Base-by-base conservation (phyloP, 768 basidiomycete genomes). In the Russula sp. region DNA sequence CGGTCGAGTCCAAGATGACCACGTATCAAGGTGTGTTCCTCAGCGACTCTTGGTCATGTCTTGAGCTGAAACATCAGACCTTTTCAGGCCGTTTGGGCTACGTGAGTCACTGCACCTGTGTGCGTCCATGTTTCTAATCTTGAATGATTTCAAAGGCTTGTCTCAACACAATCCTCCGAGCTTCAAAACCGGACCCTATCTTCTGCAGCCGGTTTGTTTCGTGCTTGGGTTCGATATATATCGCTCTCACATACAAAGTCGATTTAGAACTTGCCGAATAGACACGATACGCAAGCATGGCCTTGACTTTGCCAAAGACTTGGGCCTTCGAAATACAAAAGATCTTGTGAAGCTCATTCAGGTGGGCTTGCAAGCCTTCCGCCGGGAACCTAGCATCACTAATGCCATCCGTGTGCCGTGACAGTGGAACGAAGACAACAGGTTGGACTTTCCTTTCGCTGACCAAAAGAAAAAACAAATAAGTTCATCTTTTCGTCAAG, bases 371-470 rank as follows among this genome's bases (percentile, higher is more conserved):
- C 7, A 5, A 37, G 39, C 40, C 37, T 66, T 22, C 31, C n/a
- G 39, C 14, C 34, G 56, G 37, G 37, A 34, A 20, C n/a, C 14
- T 31, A 16, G 45, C 14, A 11, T 45, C 53, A 74, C 27, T 58
- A 18, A 45, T 27, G 52, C 37, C 13, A 27, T 11, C 4, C 4
- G 20, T 8, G 32, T 42, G 6, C n/a, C 27, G 37, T n/a, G 10
- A 37, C 55, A 74, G 75, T 97, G 94, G 94, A 97, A 96, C 70
- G 94, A 93, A 72, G 80, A 82, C 53, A 91, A 96, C 74, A 75
- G 77, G 57, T 65, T 27, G 42, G 37, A 4, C 59, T 27, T 60
- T 22, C 42, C 20, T 18, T n/a, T 16, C 18, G 27, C 16, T 1
- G 16, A 7, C 8, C 32, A 3, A 8, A 11, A 20, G 14, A 20